Evolutionary conservation across 2,329 filamentous ascomycete species (phyloP).

Genomic region (Pyrenophora tritici-repentis): DNA sequence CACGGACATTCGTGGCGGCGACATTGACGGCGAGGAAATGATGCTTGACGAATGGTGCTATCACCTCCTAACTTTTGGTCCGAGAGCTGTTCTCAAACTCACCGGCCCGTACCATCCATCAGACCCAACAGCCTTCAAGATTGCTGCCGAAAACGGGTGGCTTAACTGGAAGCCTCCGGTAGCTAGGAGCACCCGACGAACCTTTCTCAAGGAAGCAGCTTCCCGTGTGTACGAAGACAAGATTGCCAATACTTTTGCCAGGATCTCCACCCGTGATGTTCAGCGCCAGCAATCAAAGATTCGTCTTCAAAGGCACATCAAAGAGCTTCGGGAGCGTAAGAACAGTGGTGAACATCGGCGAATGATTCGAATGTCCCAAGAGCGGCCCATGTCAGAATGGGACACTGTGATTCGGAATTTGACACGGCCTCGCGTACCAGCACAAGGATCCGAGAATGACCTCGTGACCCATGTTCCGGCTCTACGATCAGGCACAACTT

Average conservation of each 20-base stretch:
- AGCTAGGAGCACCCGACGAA: conserved; percentile 54
- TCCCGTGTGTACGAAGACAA: conserved; percentile 63
- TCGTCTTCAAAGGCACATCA: conserved; percentile 50
- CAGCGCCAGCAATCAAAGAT: conserved; percentile 49
- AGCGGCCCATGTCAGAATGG: conserved; percentile 49
- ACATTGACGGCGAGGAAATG: conserved; percentile 58
- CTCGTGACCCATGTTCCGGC: conserved; percentile 40
- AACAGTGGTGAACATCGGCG: conserved; percentile 42
- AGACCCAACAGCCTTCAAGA: conserved; percentile 54
- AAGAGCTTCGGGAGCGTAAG: conserved; percentile 49
- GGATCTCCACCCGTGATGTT: conserved; percentile 42
- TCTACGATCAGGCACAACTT: conserved; percentile 24
- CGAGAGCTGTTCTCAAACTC: conserved; percentile 60
- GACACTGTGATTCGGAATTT: conserved; percentile 42
- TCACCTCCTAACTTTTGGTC: conserved; percentile 64
- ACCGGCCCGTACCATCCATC: conserved; percentile 47
- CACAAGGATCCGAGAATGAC: conserved; percentile 23
- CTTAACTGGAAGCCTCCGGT: conserved; percentile 59
- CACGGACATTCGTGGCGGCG: conserved; percentile 52
- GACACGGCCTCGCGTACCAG: conserved; percentile 28
- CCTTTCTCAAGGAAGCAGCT: conserved; percentile 66
- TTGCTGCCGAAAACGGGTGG: conserved; percentile 61
- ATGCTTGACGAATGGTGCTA: conserved; percentile 66
- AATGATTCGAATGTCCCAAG: conserved; percentile 48
- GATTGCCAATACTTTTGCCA: conserved; percentile 45